These are phyloP conservation scores for Cladochytrium replicatum DNA, from an alignment of 192 early-diverging fungal genomes.

Conservation along the genomic window DNA sequence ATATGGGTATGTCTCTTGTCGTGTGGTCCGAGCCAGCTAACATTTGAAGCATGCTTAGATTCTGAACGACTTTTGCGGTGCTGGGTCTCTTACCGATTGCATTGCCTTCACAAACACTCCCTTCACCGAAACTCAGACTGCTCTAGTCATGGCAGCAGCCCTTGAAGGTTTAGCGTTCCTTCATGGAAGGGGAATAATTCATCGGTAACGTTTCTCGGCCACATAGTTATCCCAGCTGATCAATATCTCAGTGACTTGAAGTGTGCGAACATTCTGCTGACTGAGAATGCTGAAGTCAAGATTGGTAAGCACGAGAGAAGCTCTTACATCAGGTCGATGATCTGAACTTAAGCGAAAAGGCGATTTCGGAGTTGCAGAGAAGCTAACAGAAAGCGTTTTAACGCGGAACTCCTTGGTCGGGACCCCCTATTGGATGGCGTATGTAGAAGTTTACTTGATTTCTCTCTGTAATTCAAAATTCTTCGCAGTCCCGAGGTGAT, in stretches of 20 bases:
- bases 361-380: constrained; percentile 85
- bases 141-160: constrained; percentile 20
- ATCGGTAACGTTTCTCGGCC: constrained; percentile 4
- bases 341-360: too few relatives aligned
- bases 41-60: too few relatives aligned
- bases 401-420: constrained; percentile 99
- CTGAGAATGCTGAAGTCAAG: constrained; percentile 66
- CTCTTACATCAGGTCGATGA: too few relatives aligned
- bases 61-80: constrained; percentile 35
- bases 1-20: constrained; percentile 28
- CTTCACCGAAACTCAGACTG: constrained; percentile 21
- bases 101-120: constrained; percentile 19
- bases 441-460: too few relatives aligned
- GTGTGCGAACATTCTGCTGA: constrained; percentile 29
- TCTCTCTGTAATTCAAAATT: too few relatives aligned
- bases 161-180: constrained; percentile 30
- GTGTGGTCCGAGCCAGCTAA: background rate
- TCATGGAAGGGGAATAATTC: constrained; percentile 24
- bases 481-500: constrained; percentile 47
- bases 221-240: background rate
- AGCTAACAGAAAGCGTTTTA: constrained; percentile 43
- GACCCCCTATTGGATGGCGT: constrained; percentile 67
- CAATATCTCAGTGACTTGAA: constrained; percentile 17
- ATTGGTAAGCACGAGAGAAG: too few relatives aligned
- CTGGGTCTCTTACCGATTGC: constrained; percentile 31